These are phyloP conservation scores for Mortierella polycephala DNA, from an alignment of 371 early-diverging fungal genomes.

Conservation along the genomic window DNA sequence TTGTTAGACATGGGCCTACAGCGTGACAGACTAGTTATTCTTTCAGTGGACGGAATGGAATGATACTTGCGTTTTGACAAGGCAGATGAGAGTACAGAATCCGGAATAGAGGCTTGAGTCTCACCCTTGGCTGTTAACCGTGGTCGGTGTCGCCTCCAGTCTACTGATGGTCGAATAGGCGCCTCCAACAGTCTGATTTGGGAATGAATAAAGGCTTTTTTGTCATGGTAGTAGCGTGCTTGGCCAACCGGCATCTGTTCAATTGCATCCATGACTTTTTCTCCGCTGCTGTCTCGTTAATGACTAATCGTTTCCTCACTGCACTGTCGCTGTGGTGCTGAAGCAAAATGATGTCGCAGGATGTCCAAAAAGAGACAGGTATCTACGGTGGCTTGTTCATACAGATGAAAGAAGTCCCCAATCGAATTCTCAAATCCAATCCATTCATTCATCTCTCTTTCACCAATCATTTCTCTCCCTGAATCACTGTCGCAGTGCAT, in stretches of 20 bases:
- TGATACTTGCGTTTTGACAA: slow-evolving; percentile 23
- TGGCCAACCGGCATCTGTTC: slow-evolving; percentile 18
- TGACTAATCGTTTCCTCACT: background rate
- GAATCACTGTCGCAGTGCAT: too few species aligned
- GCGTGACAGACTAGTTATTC: too few species aligned
- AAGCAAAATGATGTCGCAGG: background rate
- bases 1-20: background rate
- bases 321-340: background rate
- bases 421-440: background rate
- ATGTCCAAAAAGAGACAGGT: background rate
- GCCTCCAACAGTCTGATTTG: slow-evolving; percentile 40
- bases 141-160: slow-evolving; percentile 32
- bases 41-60: background rate
- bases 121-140: slow-evolving; percentile 19
- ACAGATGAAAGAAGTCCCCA: background rate
- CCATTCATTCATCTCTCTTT: background rate
- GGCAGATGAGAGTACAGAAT: slow-evolving; percentile 16
- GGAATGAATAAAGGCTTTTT: slow-evolving; percentile 38
- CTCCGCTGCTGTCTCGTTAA: background rate
- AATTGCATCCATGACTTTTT: slow-evolving; percentile 2
- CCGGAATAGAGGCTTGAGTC: slow-evolving; percentile 19
- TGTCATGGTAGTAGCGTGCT: slow-evolving; percentile 49
- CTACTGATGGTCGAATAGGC: slow-evolving; percentile 14
- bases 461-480: background rate
- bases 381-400: background rate